Evolutionary conservation across 2,329 filamentous ascomycete species (phyloP).

Genomic region (Penicillium occitanis): DNA sequence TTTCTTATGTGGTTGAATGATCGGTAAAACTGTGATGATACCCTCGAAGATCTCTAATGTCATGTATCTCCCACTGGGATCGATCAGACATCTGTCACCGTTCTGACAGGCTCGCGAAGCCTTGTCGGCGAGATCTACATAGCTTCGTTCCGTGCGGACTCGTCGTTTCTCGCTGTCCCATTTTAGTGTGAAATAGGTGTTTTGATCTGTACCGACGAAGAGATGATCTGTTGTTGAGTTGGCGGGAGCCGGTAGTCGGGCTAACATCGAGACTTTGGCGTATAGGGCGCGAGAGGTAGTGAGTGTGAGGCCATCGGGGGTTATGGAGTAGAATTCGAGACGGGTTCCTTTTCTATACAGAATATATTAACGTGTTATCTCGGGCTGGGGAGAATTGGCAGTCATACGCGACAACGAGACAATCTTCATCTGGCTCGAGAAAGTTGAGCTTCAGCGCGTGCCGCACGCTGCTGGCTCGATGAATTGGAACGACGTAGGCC

Average conservation of each 20-base stretch:
- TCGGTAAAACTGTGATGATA: constrained; percentile 63
- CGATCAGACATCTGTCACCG: constrained; percentile 77
- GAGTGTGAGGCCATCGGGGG: constrained; percentile 60
- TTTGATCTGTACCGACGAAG: constrained; percentile 87
- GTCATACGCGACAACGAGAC: constrained; percentile 81
- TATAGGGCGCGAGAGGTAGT: constrained; percentile 72
- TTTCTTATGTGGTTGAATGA: constrained; percentile 56
- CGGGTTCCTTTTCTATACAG: constrained; percentile 73
- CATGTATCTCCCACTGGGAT: constrained; percentile 71
- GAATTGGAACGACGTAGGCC: constrained; percentile 94
- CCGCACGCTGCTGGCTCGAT: constrained; percentile 84
- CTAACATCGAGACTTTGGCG: constrained; percentile 82
- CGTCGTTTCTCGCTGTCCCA: constrained; percentile 67
- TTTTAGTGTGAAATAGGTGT: constrained; percentile 83
- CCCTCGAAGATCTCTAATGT: constrained; percentile 68
- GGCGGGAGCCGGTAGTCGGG: constrained; percentile 56
- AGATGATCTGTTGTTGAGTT: constrained; percentile 76
- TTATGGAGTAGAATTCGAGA: constrained; percentile 76
- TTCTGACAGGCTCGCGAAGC: constrained; percentile 73
- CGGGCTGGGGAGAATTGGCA: neutral
- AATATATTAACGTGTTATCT: neutral
- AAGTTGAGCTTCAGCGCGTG: constrained; percentile 82
- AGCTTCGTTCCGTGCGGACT: constrained; percentile 58
- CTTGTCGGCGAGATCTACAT: constrained; percentile 61
- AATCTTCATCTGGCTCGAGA: constrained; percentile 71